Base-by-base conservation (phyloP, 345 rosid species). In the Acer saccharum region DNA sequence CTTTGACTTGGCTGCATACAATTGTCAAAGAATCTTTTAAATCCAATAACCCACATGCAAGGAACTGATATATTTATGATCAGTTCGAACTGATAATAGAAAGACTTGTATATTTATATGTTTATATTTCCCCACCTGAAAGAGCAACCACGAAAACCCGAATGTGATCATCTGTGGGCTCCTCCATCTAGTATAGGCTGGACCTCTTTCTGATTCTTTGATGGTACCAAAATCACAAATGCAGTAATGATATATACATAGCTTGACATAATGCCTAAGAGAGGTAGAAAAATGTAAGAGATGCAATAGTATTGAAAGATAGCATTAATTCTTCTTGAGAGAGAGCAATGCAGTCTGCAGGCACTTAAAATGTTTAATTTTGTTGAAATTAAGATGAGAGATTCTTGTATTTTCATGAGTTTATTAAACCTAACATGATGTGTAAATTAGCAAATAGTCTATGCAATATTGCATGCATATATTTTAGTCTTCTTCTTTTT, bases 351-450 rank as follows among this genome's bases (percentile, higher is more conserved):
- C 46, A 43, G 46, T 35, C 39, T 35, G 10, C 1, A 43, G 46
- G 16, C 55, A 50, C 18, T 50, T 50, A 0, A 3, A 50, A 12
- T 50, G 17, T 50, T 50, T 12, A 13, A 13, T 13, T 50, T 50
- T 50, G 55, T 50, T 50, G 16, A 13, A 50, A 71, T 35, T 35
- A 4, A 4, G 39, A 35, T 35, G 39, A 35, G 21, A 71, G 13
- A 7, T 27, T 17, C 10, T 68, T 7, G 18, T 14, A 65, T 32
- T 43, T 23, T 23, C 39, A 35, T 35, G 55, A 68, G 74, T 79
- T 73, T 68, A 54, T 50, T 70, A 65, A 57, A 71, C 79, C 79
- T 80, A 80, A 76, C 71, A n/a, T 75, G 41, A 44, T 71, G n/a
- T 58, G 12, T 7, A 8, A 67, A 41, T 52, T 60, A 55, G 62